These are phyloP conservation scores for Naganishia randhawae DNA, from an alignment of 768 basidiomycete species.

Conservation along the genomic window DNA sequence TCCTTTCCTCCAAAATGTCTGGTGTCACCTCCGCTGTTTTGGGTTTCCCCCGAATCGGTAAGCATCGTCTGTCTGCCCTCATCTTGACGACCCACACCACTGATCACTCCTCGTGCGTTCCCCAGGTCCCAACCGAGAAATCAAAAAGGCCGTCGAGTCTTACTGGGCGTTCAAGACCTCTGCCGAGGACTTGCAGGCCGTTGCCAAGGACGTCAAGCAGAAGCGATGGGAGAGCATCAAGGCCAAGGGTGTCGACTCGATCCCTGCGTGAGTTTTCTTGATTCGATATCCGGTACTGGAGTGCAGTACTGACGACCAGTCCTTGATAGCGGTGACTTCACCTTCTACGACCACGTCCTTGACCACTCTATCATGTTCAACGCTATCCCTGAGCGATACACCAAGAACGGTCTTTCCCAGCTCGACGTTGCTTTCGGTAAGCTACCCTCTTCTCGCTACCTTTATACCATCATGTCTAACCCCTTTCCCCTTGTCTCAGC, in stretches of 20 bases:
- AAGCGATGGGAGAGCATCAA: slow-evolving; percentile 82
- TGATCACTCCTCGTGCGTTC: neutral
- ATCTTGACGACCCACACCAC: neutral
- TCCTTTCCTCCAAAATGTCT: slow-evolving; percentile 40
- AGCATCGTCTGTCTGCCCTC: slow-evolving; percentile 6
- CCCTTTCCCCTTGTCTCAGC: slow-evolving; percentile 48
- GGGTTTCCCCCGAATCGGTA: slow-evolving; percentile 65
- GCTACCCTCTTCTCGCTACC: slow-evolving; percentile 14
- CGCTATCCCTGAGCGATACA: slow-evolving; percentile 90
- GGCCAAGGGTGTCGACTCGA: slow-evolving; percentile 75
- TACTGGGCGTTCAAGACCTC: slow-evolving; percentile 94
- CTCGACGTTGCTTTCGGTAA: slow-evolving; percentile 88
- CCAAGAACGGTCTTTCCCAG: slow-evolving; percentile 74
- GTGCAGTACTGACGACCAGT: neutral
- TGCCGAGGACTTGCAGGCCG: slow-evolving; percentile 80
- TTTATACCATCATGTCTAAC: slow-evolving; percentile 11
- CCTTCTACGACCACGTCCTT: slow-evolving; percentile 96
- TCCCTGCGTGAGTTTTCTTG: slow-evolving; percentile 76
- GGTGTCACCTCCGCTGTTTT: neutral
- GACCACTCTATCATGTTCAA: slow-evolving; percentile 96
- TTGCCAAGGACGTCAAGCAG: slow-evolving; percentile 81
- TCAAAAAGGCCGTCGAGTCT: slow-evolving; percentile 96
- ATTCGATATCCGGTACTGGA: neutral
- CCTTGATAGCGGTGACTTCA: slow-evolving; percentile 84
- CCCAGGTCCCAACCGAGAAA: slow-evolving; percentile 83